Evolutionary conservation across 2,329 filamentous ascomycete genomes (phyloP), one percentile per base, ranked within the genome.

Genomic region (Sporothrix pseudoabietina): DNA sequence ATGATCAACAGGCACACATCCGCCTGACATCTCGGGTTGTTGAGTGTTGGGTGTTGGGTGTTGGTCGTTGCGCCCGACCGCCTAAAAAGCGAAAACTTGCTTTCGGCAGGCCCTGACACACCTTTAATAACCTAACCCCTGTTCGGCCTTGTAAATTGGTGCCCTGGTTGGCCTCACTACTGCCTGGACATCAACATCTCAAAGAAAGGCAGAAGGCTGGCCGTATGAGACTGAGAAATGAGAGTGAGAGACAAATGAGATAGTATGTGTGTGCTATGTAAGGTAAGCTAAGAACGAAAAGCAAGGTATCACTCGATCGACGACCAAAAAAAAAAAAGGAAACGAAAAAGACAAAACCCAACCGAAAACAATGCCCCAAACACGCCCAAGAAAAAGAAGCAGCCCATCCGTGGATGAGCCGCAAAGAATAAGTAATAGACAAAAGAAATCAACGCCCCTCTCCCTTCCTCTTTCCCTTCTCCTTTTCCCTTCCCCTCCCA

Each of bases 301-400:
- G n/a, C 61, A 66, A 66, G 61, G 61, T 66, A 66, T 66, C 61
- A 66, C 61, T 47, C 61, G 61, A 66, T 66, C 61, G 22, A 41
- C 61, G 22, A 41, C 39, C 39, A 30, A 16, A 6, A 30, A n/a
- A 39, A 39, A 44, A 65, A 66, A 22, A 10, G 19, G 44, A 71
- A 39, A 59, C 10, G 12, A 26, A 32, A 59, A 71, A 30, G 26
- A 19, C 55, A 59, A 26, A 39, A 63, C 30, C 3, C n/a, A n/a
- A 65, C 52, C 52, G 30, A 30, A 30, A 55, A 55, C 52, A 55
- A 55, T 32, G 41, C 59, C 61, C 61, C n/a, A 66, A 47, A 47
- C 39, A 66, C 61, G n/a, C n/a, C 59, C n/a, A 41, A 44, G 41
- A 26, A 14, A 14, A 39, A 39, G 32, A n/a, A 26, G 39, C 19